Evolutionary conservation across 495 filamentous ascomycete species (phyloP).

Genomic region (Melanomma pulvis-pyrius): DNA sequence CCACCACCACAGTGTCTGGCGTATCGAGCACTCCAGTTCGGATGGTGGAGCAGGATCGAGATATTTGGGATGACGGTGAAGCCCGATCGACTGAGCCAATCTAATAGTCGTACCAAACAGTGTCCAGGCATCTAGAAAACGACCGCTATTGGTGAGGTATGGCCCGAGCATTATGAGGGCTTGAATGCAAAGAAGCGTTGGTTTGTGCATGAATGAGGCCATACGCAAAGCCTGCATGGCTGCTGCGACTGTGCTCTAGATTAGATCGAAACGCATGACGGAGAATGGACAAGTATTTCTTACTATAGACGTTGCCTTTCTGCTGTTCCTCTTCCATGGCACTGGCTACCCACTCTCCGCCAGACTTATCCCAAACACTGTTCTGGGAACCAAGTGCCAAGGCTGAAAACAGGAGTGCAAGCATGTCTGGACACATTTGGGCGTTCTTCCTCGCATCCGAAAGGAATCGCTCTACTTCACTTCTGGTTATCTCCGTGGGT

Average conservation of each 20-base stretch:
- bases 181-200: conserved; percentile 45
- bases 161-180: conserved; percentile 47
- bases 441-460: conserved; percentile 48
- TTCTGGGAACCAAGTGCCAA: conserved; percentile 52
- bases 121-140: conserved; percentile 49
- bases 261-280: not conserved
- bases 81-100: conserved; percentile 45
- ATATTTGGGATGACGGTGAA: conserved; percentile 52
- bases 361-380: conserved; percentile 49
- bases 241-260: conserved; percentile 42
- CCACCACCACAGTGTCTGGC: conserved; percentile 55
- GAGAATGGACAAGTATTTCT: conserved; percentile 9
- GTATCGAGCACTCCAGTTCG: conserved; percentile 43
- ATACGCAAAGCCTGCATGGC: conserved; percentile 48
- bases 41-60: conserved; percentile 50
- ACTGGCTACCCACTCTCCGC: conserved; percentile 47
- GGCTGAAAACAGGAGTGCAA: conserved; percentile 53
- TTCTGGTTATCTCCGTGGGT: conserved; percentile 48
- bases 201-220: conserved; percentile 46
- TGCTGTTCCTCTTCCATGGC: conserved; percentile 45
- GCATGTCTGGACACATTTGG: conserved; percentile 49
- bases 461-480: conserved; percentile 50
- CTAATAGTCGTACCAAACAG: conserved; percentile 47
- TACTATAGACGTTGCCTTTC: conserved; percentile 50
- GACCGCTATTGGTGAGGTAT: conserved; percentile 47